A percentile compares a stretch with the other conserved stretches of the same genome.
Evolutionary conservation across 805 yeast genomes (phyloP).

Genomic region (Lipomyces starkeyi): DNA sequence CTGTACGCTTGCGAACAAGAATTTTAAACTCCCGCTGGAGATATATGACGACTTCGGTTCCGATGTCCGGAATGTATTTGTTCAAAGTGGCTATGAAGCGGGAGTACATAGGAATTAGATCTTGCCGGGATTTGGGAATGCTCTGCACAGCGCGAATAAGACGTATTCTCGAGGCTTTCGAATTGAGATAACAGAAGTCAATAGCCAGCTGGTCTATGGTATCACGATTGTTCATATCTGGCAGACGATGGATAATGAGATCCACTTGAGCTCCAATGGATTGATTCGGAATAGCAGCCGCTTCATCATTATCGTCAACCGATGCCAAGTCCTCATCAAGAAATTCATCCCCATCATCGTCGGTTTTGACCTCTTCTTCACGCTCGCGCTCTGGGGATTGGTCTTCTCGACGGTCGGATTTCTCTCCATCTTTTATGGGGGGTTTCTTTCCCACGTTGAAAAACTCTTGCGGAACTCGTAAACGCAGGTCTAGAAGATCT

Average conservation of each 20-base stretch:
- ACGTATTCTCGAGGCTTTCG: constrained; percentile 73
- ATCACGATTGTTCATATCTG: constrained; percentile 36
- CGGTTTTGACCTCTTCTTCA: constrained; percentile 29
- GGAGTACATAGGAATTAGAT: constrained; percentile 55
- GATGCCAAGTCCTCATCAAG: constrained; percentile 59
- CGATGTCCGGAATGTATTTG: constrained; percentile 56
- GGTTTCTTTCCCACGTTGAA: constrained; percentile 50
- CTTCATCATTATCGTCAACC: constrained; percentile 52
- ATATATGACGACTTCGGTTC: constrained; percentile 57
- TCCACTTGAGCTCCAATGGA: constrained; percentile 39
- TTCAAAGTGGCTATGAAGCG: constrained; percentile 72
- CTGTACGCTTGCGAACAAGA: constrained; percentile 33
- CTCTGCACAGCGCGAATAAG: constrained; percentile 59
- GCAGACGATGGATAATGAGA: constrained; percentile 28
- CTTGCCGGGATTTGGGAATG: constrained; percentile 52
- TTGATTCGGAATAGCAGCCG: constrained; percentile 18
- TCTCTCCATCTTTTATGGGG: constrained; percentile 42
- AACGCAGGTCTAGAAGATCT: constrained; percentile 70
- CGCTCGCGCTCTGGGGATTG: constrained; percentile 11
- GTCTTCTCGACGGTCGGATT: constrained; percentile 20
- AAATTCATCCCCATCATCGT: constrained; percentile 53
- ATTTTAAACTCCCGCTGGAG: constrained; percentile 53
- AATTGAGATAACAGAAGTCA: constrained; percentile 55
- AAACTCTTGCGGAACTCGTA: constrained; percentile 63
- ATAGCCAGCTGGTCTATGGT: constrained; percentile 44